Evolutionary conservation across 2,329 filamentous ascomycete species (phyloP).

Genomic region (Ustulina deusta): DNA sequence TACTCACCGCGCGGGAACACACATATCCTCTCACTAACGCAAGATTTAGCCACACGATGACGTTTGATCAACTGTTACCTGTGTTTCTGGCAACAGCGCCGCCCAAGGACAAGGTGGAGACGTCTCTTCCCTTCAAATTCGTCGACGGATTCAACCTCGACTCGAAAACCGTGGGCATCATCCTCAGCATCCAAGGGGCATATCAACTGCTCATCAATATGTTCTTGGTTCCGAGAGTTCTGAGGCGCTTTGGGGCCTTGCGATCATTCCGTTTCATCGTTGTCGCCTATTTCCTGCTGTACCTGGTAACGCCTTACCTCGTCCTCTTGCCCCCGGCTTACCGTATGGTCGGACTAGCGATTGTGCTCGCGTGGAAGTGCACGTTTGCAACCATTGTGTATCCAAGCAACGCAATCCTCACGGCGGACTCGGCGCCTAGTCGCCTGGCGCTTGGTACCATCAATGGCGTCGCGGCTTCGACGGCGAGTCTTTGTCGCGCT

Average conservation of each 20-base stretch:
- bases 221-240: constrained; percentile 83
- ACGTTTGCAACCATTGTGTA: constrained; percentile 92
- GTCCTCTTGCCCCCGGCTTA: constrained; percentile 80
- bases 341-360: constrained; percentile 80
- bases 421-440: constrained; percentile 88
- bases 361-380: constrained; percentile 89
- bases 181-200: constrained; percentile 88
- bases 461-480: constrained; percentile 92
- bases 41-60: constrained; percentile 85
- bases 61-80: constrained; percentile 92
- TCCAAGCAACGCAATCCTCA: constrained; percentile 87
- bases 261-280: constrained; percentile 85
- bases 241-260: constrained; percentile 79
- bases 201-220: constrained; percentile 91
- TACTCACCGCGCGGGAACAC: constrained; percentile 47
- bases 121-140: constrained; percentile 85
- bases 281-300: constrained; percentile 86
- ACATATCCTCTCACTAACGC: constrained; percentile 43
- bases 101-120: constrained; percentile 62
- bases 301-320: constrained; percentile 88
- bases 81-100: constrained; percentile 83
- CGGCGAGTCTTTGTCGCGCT: constrained; percentile 87
- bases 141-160: constrained; percentile 85
- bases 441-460: constrained; percentile 88
- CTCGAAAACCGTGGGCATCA: constrained; percentile 85